phyloP scores from a whole-genome alignment of 306 rosid species.

The Citrullus mucosospermus region DNA sequence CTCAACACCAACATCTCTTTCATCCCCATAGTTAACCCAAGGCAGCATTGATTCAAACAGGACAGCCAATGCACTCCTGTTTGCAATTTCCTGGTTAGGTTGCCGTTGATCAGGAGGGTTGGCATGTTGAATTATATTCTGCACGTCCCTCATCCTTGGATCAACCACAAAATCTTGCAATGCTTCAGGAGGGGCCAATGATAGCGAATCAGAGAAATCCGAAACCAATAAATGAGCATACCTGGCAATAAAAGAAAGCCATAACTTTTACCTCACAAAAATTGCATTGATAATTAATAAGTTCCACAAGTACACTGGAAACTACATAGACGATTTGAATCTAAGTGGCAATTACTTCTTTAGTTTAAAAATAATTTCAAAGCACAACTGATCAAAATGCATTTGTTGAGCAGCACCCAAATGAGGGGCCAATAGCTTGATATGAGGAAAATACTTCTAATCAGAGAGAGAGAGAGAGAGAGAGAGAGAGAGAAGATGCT shows the following conservation, averaged over 20 bases:
- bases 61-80: conserved; percentile 68
- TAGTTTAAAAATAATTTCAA: not conserved
- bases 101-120: conserved; percentile 37
- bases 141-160: conserved; percentile 53
- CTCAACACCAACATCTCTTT: conserved; percentile 24
- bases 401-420: not conserved
- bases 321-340: not conserved
- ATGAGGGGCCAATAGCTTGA: not conserved
- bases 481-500: conserved; percentile 13
- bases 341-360: not conserved
- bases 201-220: conserved; percentile 69
- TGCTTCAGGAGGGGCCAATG: conserved; percentile 74
- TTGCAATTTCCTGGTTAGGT: conserved; percentile 45
- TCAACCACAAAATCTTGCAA: conserved; percentile 62
- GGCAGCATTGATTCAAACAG: conserved; percentile 88
- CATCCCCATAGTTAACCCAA: conserved; percentile 71
- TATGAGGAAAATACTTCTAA: too few species aligned
- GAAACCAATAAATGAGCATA: conserved; percentile 79
- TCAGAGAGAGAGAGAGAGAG: too few species aligned
- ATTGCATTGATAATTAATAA: not conserved
- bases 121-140: conserved; percentile 36
- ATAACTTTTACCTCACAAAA: conserved; percentile 7
- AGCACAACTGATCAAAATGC: not conserved
- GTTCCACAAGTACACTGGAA: not conserved
- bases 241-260: conserved; percentile 32